Percentiles rank a stretch among this genome's conserved stretches.
Conservation (phyloP, 371 early-diverging fungal genomes). For the Mucor racemosus region DNA sequence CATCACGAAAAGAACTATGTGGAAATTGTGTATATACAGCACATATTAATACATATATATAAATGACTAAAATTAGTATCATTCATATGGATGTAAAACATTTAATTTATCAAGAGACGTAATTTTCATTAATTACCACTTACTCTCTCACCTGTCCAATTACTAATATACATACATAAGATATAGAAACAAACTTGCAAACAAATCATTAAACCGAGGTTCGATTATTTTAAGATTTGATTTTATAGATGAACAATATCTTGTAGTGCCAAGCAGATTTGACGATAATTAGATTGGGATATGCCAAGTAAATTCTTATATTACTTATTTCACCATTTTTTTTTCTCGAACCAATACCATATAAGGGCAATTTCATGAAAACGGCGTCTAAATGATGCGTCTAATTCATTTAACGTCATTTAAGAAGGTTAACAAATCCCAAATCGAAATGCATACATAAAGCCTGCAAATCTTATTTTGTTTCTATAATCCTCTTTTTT, state of each 20-base stretch:
- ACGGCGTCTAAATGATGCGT: constrained; percentile 1
- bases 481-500: not conserved
- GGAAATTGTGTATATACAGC: too few species aligned
- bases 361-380: not conserved
- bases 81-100: not conserved
- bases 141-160: not conserved
- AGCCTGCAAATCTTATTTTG: not conserved
- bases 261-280: not conserved
- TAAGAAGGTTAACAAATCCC: not conserved
- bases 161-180: not conserved
- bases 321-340: not conserved
- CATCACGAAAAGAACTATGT: too few species aligned
- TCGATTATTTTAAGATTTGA: not conserved
- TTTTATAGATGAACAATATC: not conserved
- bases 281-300: not conserved
- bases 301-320: not conserved
- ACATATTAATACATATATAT: too few species aligned
- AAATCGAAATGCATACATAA: not conserved
- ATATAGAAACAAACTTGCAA: not conserved
- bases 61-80: too few species aligned
- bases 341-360: not conserved
- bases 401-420: constrained; percentile 7
- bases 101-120: not conserved
- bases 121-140: not conserved
- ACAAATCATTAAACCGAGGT: not conserved